Evolutionary conservation across 1,139 yeast species (phyloP).

Genomic region (Magnusiomyces starmeri): DNA sequence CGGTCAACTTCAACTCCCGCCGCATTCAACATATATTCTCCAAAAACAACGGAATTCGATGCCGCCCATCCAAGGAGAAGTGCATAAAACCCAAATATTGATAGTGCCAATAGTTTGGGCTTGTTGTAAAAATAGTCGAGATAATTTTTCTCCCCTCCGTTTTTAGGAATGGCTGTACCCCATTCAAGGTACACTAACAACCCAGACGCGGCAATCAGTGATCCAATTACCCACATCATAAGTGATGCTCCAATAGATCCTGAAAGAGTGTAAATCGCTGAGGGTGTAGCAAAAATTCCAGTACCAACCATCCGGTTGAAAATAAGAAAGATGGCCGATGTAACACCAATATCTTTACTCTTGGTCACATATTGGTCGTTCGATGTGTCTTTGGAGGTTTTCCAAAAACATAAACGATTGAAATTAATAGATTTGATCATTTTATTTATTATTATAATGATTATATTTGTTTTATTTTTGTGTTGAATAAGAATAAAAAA

Average conservation of each 20-base stretch:
- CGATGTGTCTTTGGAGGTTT: too few relatives aligned
- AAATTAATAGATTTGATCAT: too few relatives aligned
- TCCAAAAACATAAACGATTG: too few relatives aligned
- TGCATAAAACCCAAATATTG: conserved; percentile 70
- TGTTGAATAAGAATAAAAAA: too few relatives aligned
- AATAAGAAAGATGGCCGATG: conserved; percentile 64
- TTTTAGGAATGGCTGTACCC: conserved; percentile 76
- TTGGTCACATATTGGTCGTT: too few relatives aligned
- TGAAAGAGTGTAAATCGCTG: conserved; percentile 54
- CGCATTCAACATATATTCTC: conserved; percentile 52
- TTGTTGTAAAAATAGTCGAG: conserved; percentile 61
- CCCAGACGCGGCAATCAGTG: conserved; percentile 62
- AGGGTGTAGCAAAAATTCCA: conserved; percentile 73
- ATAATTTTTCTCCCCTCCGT: conserved; percentile 86
- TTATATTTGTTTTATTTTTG: too few relatives aligned
- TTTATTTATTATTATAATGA: too few relatives aligned
- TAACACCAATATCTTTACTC: conserved; percentile 40
- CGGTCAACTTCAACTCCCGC: conserved; percentile 60
- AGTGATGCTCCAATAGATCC: conserved; percentile 72
- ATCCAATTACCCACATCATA: conserved; percentile 66
- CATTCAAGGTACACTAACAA: conserved; percentile 72
- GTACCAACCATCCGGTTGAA: conserved; percentile 76
- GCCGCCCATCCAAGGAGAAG: conserved; percentile 83
- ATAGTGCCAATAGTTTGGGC: conserved; percentile 64
- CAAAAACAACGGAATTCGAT: conserved; percentile 54